Conservation (phyloP, 2,329 filamentous ascomycete species). For the Simplicillium aogashimaense region DNA sequence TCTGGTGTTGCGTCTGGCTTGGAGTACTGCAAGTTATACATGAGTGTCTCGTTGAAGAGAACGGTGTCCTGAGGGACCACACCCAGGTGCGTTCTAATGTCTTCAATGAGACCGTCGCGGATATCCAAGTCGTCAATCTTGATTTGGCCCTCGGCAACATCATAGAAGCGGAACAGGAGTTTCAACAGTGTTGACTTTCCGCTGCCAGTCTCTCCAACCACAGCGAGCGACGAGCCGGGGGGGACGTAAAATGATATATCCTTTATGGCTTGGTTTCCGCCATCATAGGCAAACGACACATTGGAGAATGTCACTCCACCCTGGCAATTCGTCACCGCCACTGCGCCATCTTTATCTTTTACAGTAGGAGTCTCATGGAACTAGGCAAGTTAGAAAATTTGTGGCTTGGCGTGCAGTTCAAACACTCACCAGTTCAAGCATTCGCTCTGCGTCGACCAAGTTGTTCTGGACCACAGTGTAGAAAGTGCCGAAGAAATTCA, state of each 20-base stretch:
- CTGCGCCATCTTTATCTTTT: no score
- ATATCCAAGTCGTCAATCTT: slow-evolving; percentile 71
- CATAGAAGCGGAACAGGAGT: slow-evolving; percentile 84
- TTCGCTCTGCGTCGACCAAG: slow-evolving; percentile 84
- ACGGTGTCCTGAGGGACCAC: slow-evolving; percentile 89
- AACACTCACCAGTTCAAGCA: slow-evolving; percentile 84
- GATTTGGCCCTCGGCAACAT: slow-evolving; percentile 62
- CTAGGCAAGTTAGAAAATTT: no score
- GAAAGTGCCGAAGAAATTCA: slow-evolving; percentile 79
- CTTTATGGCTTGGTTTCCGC: slow-evolving; percentile 29
- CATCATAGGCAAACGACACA: background rate
- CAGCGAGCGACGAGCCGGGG: slow-evolving; percentile 78
- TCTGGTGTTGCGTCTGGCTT: slow-evolving; percentile 66
- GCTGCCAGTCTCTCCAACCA: slow-evolving; percentile 84
- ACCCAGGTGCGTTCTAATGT: slow-evolving; percentile 70
- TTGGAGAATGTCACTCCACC: background rate
- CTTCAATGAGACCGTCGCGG: slow-evolving; percentile 73
- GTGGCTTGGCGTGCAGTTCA: slow-evolving; percentile 57
- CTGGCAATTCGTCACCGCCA: background rate
- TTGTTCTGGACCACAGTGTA: slow-evolving; percentile 84
- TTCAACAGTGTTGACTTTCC: slow-evolving; percentile 89
- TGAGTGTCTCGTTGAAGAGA: slow-evolving; percentile 76
- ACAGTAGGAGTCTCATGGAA: no score
- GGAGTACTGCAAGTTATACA: slow-evolving; percentile 81
- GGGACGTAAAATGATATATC: slow-evolving; percentile 67